Base-by-base conservation (phyloP, 225 moss, liverwort and hornwort species). In the Pseudoscleropodium purum region DNA sequence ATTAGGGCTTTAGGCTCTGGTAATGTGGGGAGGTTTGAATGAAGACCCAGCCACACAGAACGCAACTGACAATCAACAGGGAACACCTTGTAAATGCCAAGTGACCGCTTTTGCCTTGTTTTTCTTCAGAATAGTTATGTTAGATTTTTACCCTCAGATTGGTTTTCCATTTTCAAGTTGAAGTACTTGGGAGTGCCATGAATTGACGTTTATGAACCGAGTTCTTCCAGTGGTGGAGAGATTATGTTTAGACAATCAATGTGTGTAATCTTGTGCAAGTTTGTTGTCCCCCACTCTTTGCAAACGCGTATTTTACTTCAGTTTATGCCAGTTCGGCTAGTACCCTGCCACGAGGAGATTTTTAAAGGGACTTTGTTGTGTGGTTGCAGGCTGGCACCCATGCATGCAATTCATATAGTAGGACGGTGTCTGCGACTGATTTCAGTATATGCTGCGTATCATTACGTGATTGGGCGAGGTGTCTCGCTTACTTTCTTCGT, bases 391-490 rank as follows among this genome's bases (percentile, higher is more conserved):
- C 84, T 89, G 82, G 94, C 95, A 52, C 94, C 95, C 60, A 91
- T 96, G 90, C 98, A 96, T 92, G 96, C 91, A 80, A 93, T 98
- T 91, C 98, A 98, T 87, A 92, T 96, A 65, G 87, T 95, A 52
- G 98, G 98, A 83, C 94, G 98, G 72, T 95, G 94, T 89, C 91
- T 93, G 86, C 95, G 98, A 91, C 93, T 98, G 54, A 90, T 96
- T 45, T 97, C 98, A 68, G 97, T 98, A 36, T 98, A 98, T 93
- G 96, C 94, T 69, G 94, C 97, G 16, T 96, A 98, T 91, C 91
- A 97, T 68, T 98, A 98, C 82, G 90, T 98, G 43, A 92, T 96
- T 70, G 82, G 90, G 37, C 91, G 92, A 83, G 95, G 96, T 29
- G 92, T 92, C 59, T 97, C 97, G 64, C 92, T 98, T 75, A 92